Conservation (phyloP, 2,329 filamentous ascomycete genomes). For the Penicillium brevicompactum region DNA sequence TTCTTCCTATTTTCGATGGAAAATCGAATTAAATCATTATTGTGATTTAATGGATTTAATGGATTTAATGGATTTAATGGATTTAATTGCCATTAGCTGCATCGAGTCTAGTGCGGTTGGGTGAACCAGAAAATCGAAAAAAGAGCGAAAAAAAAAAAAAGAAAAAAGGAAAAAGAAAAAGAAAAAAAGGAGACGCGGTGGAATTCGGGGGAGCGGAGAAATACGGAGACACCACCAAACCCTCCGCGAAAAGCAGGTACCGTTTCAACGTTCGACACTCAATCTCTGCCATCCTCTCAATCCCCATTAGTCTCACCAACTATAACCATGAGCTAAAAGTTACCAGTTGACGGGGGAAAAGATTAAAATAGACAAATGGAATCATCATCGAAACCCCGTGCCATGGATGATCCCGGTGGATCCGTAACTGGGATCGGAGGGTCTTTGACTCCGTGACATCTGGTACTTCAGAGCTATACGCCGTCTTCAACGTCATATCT, state of each 20-base stretch:
- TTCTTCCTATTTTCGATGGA: background rate
- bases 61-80: background rate
- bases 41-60: no score
- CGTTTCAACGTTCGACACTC: slow-evolving; percentile 5
- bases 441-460: slow-evolving; percentile 14
- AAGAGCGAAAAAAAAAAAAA: background rate
- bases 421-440: slow-evolving; percentile 19
- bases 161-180: slow-evolving; percentile 2
- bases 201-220: slow-evolving; percentile 21
- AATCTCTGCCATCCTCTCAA: background rate
- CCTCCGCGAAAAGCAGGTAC: slow-evolving; percentile 19
- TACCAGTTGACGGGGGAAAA: background rate
- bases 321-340: background rate
- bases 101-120: background rate
- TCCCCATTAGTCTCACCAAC: background rate
- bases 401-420: slow-evolving; percentile 24
- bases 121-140: slow-evolving; percentile 3
- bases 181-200: background rate
- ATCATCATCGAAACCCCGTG: slow-evolving; percentile 21
- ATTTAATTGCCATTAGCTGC: slow-evolving; percentile 1
- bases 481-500: no score
- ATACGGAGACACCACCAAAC: slow-evolving; percentile 19
- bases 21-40: no score
- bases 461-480: background rate
- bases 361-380: slow-evolving; percentile 6